A percentile compares a stretch with the other conserved stretches of the same genome.
phyloP scores from a whole-genome alignment of 2,329 filamentous ascomycete genomes.

The Davidsoniella neocaledoniae region DNA sequence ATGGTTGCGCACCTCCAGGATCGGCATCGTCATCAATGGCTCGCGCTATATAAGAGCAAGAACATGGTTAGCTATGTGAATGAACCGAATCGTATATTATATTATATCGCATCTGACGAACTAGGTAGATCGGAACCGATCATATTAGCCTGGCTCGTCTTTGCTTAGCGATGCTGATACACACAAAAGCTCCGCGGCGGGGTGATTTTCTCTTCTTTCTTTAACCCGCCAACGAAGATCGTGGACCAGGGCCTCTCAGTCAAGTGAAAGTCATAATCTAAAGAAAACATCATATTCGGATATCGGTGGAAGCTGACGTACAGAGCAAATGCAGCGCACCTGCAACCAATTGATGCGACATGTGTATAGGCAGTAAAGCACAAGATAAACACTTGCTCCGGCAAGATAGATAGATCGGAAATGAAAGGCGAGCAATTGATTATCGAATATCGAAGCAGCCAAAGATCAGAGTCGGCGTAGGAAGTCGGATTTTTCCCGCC shows the following conservation, averaged over 20 bases:
- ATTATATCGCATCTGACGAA: too few species aligned
- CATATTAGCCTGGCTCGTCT: too few species aligned
- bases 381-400: background rate
- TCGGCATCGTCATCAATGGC: slow-evolving; percentile 14
- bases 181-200: background rate
- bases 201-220: background rate
- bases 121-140: too few species aligned
- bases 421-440: too few species aligned
- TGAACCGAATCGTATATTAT: too few species aligned
- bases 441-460: too few species aligned
- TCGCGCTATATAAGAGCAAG: slow-evolving; percentile 9
- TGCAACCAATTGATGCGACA: slow-evolving; percentile 12
- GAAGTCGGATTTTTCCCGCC: background rate
- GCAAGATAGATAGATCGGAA: too few species aligned
- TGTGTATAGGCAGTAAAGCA: background rate
- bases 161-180: too few species aligned
- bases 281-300: background rate
- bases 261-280: too few species aligned
- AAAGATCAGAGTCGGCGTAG: background rate
- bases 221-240: background rate
- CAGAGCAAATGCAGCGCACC: slow-evolving; percentile 13
- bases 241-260: too few species aligned
- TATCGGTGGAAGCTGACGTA: slow-evolving; percentile 5
- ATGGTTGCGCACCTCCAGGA: slow-evolving; percentile 13
- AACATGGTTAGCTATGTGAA: slow-evolving; percentile 7